Base-by-base conservation (phyloP, 2,329 filamentous ascomycete species). In the Sarocladium kiliense region DNA sequence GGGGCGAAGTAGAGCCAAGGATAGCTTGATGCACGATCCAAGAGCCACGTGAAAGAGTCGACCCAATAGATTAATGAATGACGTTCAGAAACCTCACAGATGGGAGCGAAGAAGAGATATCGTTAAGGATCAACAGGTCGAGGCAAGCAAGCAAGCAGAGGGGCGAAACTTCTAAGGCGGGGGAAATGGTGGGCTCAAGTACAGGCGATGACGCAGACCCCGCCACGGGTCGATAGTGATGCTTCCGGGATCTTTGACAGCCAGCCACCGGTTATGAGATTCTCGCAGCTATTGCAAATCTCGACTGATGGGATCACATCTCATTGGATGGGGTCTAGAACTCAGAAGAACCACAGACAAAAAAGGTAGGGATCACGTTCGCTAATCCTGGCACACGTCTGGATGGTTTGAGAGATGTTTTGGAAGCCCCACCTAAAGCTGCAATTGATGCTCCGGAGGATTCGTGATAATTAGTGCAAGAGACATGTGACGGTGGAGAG, bases 141-240 rank as follows among this genome's bases (percentile, higher is more conserved):
- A n/a, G n/a, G n/a, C n/a, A n/a, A n/a, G n/a, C n/a, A n/a, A n/a
- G n/a, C n/a, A n/a, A n/a, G 9, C 11, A 39, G 36, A 39, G 7
- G 36, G 7, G n/a, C n/a, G 18, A 21, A 23, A 44, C 3, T 9
- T 5, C 9, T 4, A 30, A 49, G 44, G 44, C 44, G 44, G 44
- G 44, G 44, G 26, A 32, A 32, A 32, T 30, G 44, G 26, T 49
- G 30, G 11, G 41, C 18, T 23, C 41, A 45, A 25, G 9, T 3
- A 51, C 30, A 32, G 16, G 47, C 47, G 47, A 51, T 51, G 47
- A 51, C 47, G 47, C 47, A 51, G 47, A 51, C 47, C 47, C 47
- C 47, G 19, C 47, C 34, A 21, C 25, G 25, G 44, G 12, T 47
- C 25, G 44, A 27, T 30, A 18, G 25, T 26, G 25, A 44, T 25